Evolutionary conservation across 2,329 filamentous ascomycete species (phyloP), one percentile per base, ranked within the genome.

Genomic region (Diaporthe ilicicola): DNA sequence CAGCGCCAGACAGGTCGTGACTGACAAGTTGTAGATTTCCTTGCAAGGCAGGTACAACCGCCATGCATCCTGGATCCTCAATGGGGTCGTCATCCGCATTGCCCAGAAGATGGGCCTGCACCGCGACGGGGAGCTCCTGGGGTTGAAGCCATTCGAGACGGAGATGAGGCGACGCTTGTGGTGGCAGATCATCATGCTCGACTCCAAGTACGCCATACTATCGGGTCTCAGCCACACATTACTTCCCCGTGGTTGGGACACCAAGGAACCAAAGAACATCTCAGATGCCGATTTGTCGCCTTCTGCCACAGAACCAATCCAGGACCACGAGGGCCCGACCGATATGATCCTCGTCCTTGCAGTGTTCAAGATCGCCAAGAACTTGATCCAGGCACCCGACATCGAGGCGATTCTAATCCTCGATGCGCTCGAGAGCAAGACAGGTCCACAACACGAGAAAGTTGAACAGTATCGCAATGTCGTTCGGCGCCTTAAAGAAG

Each of bases 61-160:
- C 3, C 88, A 90, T 74, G 86, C 87, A 2, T 83, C 87, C 5
- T 91, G 89, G 88, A 85, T 90, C 53, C 76, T 92, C 27, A 89
- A 88, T 65, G 90, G 90, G 5, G 82, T 89, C 19, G 83, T 89
- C 6, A 83, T 92, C 42, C 86, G 91, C 24, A 89, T 92, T 66
- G 90, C 89, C 1, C 88, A 91, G 76, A 90, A 90, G 76, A 90
- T 92, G 84, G 91, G 91, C 0, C 83, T 92, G 59, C 89, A 92
- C 72, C 85, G 88, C 15, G 90, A 92, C 71, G 90, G 89, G 44
- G 85, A 87, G 71, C 78, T 81, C 22, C 81, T 90, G 7, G 86
- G 86, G 1, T 81, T 92, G 2, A 82, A 86, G 0, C 88, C 89
- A 0, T 91, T 91, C 74, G 90, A 92, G 75, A 87, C 87, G 2